These are phyloP conservation scores for Trichoderma reesei DNA, from an alignment of 495 filamentous ascomycete species.

Conservation along the genomic window DNA sequence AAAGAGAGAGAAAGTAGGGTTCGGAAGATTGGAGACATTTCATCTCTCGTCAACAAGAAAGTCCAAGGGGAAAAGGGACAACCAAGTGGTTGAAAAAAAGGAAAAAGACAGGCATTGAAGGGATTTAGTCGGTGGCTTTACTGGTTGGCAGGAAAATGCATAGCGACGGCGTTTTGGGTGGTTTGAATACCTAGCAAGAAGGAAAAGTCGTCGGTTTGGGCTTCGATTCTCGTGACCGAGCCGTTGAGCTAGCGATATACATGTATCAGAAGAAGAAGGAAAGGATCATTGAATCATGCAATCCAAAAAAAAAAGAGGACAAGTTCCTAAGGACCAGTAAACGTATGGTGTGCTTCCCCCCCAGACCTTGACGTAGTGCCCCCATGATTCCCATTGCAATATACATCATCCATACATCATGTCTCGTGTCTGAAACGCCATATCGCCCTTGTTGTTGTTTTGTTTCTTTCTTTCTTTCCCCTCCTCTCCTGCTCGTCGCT, in stretches of 20 bases:
- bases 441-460: background rate
- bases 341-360: background rate
- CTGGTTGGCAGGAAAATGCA: slow-evolving; percentile 16
- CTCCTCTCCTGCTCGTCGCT: background rate
- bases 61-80: background rate
- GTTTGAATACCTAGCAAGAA: background rate
- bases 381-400: background rate
- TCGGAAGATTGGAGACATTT: no score
- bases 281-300: background rate
- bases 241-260: background rate
- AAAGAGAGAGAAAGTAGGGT: background rate
- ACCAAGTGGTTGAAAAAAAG: background rate
- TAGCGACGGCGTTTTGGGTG: slow-evolving; percentile 23
- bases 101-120: background rate
- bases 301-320: background rate
- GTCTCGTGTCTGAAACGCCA: background rate
- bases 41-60: no score
- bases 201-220: no score
- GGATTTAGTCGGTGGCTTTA: background rate
- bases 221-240: no score
- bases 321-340: no score
- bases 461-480: background rate
- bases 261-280: background rate
- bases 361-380: background rate
- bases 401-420: background rate